Percentiles rank a stretch among this genome's conserved stretches.
Conservation (phyloP, 495 filamentous ascomycete genomes). For the Podospora conica region DNA sequence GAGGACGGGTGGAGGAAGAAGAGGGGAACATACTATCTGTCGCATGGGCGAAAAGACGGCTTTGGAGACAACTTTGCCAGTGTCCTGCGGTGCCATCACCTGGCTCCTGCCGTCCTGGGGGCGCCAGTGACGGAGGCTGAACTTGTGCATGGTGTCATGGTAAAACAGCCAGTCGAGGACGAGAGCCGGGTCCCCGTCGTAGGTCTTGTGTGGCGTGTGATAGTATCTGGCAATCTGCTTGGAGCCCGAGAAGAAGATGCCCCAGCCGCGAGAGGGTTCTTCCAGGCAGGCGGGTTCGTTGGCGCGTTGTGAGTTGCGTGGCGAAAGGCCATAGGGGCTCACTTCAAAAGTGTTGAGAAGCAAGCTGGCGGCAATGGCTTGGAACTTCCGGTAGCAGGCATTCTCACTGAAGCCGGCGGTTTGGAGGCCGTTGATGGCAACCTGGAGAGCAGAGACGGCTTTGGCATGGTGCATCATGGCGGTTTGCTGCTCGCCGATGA, state of each 20-base stretch:
- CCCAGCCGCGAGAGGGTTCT: constrained; percentile 10
- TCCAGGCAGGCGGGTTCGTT: not conserved
- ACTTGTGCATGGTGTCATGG: constrained; percentile 21
- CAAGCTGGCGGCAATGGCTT: constrained; percentile 21
- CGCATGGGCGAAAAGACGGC: constrained; percentile 15
- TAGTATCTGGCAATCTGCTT: constrained; percentile 14
- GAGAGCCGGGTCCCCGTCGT: constrained; percentile 16
- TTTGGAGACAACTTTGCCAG: constrained; percentile 11
- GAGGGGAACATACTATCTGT: constrained; percentile 7
- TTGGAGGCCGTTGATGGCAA: constrained; percentile 4
- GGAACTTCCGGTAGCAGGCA: constrained; percentile 5
- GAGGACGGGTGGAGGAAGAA: not conserved
- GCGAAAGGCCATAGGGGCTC: not conserved
- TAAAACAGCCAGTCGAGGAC: constrained; percentile 23
- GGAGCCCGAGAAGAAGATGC: constrained; percentile 18
- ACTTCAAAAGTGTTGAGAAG: constrained; percentile 18
- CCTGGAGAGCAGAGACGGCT: constrained; percentile 14
- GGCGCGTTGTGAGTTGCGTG: not conserved
- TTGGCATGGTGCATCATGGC: constrained; percentile 11
- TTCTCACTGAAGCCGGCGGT: not conserved
- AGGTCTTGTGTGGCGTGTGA: constrained; percentile 4
- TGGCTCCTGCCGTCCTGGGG: not conserved
- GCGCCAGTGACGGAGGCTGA: constrained; percentile 18
- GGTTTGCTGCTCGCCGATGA: constrained; percentile 2
- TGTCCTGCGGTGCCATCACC: not conserved